Percentiles rank a stretch among this genome's conserved stretches.
Conservation (phyloP, 2,329 filamentous ascomycete genomes). For the Pseudogymnoascus sp. region DNA sequence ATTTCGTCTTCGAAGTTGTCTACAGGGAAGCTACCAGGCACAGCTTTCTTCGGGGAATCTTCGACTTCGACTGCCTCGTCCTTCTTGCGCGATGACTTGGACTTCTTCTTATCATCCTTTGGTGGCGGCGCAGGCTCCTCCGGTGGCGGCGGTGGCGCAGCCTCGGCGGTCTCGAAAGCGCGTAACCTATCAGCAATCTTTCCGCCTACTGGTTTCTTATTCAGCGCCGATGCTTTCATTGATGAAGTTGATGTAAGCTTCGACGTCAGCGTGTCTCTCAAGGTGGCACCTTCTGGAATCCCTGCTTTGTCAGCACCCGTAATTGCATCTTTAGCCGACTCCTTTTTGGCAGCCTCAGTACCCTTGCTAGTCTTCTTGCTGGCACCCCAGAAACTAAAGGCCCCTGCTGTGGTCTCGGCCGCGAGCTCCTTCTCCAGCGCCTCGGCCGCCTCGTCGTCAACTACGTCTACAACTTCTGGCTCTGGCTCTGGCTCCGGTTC, state of each 20-base stretch:
- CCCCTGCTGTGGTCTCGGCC: constrained; percentile 11
- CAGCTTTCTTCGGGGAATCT: constrained; percentile 30
- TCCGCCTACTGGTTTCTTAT: constrained; percentile 42
- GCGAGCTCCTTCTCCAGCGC: constrained; percentile 11
- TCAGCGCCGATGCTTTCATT: constrained; percentile 33
- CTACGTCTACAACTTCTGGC: constrained; percentile 21
- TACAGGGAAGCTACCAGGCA: constrained; percentile 53
- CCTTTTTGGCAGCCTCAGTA: constrained; percentile 31
- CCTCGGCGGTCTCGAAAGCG: constrained; percentile 44
- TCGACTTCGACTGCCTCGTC: constrained; percentile 30
- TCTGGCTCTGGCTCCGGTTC: constrained; percentile 19
- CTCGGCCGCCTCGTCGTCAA: constrained; percentile 21
- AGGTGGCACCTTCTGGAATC: constrained; percentile 39
- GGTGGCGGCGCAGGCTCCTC: constrained; percentile 29
- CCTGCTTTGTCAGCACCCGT: constrained; percentile 44
- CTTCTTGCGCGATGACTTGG: constrained; percentile 34
- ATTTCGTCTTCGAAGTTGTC: constrained; percentile 38
- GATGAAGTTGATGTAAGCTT: constrained; percentile 30
- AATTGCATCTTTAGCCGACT: constrained; percentile 36
- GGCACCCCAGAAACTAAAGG: constrained; percentile 53
- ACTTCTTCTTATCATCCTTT: constrained; percentile 38
- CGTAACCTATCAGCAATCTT: constrained; percentile 52
- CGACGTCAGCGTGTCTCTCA: constrained; percentile 35
- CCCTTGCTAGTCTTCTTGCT: constrained; percentile 36
- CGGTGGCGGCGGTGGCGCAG: constrained; percentile 23